Evolutionary conservation across 225 moss, liverwort and hornwort genomes (phyloP).

Genomic region (Climacium dendroides): DNA sequence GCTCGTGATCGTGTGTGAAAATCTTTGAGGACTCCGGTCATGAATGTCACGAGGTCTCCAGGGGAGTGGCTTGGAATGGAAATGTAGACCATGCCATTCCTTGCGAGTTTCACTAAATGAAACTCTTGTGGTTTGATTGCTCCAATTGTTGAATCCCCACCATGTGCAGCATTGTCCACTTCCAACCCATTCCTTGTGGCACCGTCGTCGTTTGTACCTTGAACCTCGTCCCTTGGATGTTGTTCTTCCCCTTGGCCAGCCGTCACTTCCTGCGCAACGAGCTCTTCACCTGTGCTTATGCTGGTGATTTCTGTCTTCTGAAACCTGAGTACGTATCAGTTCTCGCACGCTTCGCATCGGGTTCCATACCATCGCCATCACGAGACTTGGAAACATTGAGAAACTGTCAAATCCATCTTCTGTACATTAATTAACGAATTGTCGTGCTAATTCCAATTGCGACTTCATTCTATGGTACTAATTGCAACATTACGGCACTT

Average conservation of each 20-base stretch:
- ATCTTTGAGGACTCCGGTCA: slow-evolving; percentile 39
- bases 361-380: not conserved
- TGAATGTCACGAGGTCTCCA: slow-evolving; percentile 32
- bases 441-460: not conserved
- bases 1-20: slow-evolving; percentile 41
- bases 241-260: not conserved
- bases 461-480: not conserved
- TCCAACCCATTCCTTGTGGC: not conserved
- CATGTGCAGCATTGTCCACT: not conserved
- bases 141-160: not conserved
- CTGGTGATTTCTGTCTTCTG: not conserved
- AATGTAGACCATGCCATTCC: slow-evolving; percentile 76
- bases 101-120: slow-evolving; percentile 70
- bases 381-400: not conserved
- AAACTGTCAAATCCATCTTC: not conserved
- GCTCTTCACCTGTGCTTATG: not conserved
- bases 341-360: slow-evolving; percentile 25
- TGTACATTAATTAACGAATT: not conserved
- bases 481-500: not conserved
- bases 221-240: not conserved
- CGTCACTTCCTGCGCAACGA: not conserved
- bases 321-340: not conserved
- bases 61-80: slow-evolving; percentile 40
- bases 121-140: slow-evolving; percentile 11
- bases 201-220: not conserved